Evolutionary conservation across 108 stramenopile species (phyloP).

Genomic region (Cyclotella kingstonii): DNA sequence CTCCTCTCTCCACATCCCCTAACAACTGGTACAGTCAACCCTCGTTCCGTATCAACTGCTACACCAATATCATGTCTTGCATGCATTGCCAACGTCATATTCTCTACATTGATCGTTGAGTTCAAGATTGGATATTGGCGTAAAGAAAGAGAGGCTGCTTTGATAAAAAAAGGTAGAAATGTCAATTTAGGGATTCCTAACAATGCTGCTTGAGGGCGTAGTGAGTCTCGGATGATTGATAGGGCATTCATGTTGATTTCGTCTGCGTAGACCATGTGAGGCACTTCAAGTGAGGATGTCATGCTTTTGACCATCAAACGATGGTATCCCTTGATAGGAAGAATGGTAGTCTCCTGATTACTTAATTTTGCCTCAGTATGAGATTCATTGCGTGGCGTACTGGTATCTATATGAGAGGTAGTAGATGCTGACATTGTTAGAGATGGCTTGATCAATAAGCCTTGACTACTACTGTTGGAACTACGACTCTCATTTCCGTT

Average conservation of each 20-base stretch:
- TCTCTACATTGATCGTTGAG: conserved; percentile 71
- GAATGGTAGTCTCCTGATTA: conserved; percentile 14
- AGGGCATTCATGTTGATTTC: conserved; percentile 84
- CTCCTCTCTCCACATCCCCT: conserved; percentile 66
- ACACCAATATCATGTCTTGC: conserved; percentile 92
- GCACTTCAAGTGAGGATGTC: conserved; percentile 87
- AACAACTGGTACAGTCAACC: conserved; percentile 93
- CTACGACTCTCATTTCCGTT: conserved; percentile 1
- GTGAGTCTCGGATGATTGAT: conserved; percentile 48
- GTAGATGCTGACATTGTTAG: no score
- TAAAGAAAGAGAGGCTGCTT: conserved; percentile 89
- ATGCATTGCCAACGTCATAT: conserved; percentile 67
- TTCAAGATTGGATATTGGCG: conserved; percentile 85
- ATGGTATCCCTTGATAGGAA: conserved; percentile 88
- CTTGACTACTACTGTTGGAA: background rate
- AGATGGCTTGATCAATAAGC: no score
- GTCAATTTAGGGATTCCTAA: conserved; percentile 57
- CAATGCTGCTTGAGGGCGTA: conserved; percentile 55
- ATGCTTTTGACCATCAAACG: conserved; percentile 96
- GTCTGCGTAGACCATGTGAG: conserved; percentile 96
- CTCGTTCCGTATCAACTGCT: conserved; percentile 95
- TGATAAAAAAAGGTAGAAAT: conserved; percentile 89
- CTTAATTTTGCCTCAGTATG: background rate
- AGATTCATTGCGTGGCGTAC: no score
- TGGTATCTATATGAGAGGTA: no score